phyloP scores from a whole-genome alignment of 1,139 yeast species.

The Hanseniaspora sp. region DNA sequence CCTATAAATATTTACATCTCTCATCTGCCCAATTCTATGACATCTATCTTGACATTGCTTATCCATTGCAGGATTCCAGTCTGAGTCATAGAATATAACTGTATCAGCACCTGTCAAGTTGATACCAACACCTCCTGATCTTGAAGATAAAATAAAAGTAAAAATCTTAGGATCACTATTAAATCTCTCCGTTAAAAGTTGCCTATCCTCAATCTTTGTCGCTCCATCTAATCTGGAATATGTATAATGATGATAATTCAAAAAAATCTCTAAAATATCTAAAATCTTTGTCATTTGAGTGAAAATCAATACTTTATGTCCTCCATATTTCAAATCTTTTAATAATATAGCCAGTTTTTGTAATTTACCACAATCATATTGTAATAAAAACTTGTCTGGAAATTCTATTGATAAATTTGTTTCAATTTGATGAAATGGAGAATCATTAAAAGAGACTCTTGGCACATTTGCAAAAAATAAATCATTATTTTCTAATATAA shows the following conservation, averaged over 20 bases:
- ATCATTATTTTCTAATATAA: conserved; percentile 63
- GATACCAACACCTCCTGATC: conserved; percentile 97
- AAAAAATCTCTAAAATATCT: conserved; percentile 83
- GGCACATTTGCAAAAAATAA: conserved; percentile 26
- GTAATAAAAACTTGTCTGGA: conserved; percentile 85
- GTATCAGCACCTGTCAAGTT: conserved; percentile 98
- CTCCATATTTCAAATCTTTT: conserved; percentile 67
- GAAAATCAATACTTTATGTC: conserved; percentile 89
- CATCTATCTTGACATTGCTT: conserved; percentile 98
- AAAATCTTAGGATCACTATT: conserved; percentile 79
- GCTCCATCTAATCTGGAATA: conserved; percentile 96
- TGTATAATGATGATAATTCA: conserved; percentile 87
- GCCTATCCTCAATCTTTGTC: conserved; percentile 93
- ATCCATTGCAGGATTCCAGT: conserved; percentile 99
- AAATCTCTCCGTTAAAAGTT: conserved; percentile 81
- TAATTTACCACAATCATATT: conserved; percentile 93
- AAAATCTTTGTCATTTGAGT: conserved; percentile 97
- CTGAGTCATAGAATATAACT: conserved; percentile 96
- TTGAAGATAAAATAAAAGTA: conserved; percentile 81
- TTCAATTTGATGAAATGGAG: conserved; percentile 73
- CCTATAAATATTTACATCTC: conserved; percentile 94
- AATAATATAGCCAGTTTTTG: conserved; percentile 70
- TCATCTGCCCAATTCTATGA: conserved; percentile 95
- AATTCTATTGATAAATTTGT: conserved; percentile 84
- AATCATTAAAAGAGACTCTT: neutral